Base-by-base conservation (phyloP, 371 early-diverging fungal species). In the Saksenaea vasiformis region DNA sequence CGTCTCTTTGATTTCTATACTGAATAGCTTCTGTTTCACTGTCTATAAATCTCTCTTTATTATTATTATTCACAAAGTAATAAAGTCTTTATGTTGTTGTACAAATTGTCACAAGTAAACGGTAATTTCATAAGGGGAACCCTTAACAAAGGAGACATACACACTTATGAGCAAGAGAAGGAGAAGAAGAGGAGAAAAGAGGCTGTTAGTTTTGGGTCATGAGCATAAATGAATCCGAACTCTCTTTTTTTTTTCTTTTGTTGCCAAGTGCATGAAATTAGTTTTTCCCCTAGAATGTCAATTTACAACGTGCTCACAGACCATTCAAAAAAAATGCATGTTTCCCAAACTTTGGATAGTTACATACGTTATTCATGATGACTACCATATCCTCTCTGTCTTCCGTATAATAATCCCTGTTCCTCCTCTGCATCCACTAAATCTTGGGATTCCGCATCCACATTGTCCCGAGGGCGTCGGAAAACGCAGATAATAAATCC, bases 401-500 rank as follows among this genome's bases (percentile, higher is more conserved):
- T 35, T 35, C 43, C 37, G 14, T 60, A 44, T 27, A 66, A 47
- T 17, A 66, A 41, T 10, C 66, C 66, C 22, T 47, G 60, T 36
- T 66, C 57, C 37, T 69, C 61, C 37, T 69, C 72, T 38, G 68
- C 68, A 60, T 70, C 64, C 24, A 63, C 59, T 22, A 47, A 26
- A 51, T 58, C 68, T 15, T 62, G 67, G 7, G 67, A 54, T 47
- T 66, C 70, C 24, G 60, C 65, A 43, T 70, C 74, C 13, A 64
- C 65, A 47, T 70, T 76, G 41, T 70, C 63, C 19, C 62, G 39
- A 17, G 73, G 72, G 54, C 68, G 64, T 24, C 68, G 64, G 65
- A 80, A 81, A 7, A 83, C 27, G 0, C 70, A 66, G 14, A 77
- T 54, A 0, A 76, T 36, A 43, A 85, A 69, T 3, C 80, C 82